Evolutionary conservation across 805 yeast species (phyloP), one percentile per base, ranked within the genome.

Genomic region (Saturnispora zaruensis): DNA sequence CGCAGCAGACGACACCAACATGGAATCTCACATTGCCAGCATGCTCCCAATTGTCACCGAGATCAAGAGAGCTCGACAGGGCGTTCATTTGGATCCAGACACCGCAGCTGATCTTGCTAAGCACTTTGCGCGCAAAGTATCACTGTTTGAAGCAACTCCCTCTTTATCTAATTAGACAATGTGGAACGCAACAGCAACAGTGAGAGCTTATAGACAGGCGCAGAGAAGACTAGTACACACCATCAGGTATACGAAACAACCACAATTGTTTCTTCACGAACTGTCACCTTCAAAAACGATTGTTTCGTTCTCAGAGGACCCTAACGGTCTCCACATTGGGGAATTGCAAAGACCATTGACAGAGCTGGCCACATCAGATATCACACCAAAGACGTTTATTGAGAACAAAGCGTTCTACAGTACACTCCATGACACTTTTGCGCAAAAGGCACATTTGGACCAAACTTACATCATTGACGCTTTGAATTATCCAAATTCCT

Each of bases 391-490:
- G 3, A 57, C 60, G 18, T 68, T 68, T 53, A 46, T 48, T n/a
- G 61, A 57, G 25, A 63, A 67, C 48, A 45, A 43, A 2, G 55
- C 57, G 3, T 67, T 68, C 33, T 34, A 59, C 2, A 20, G 46
- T 0, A 21, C 55, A 2, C 46, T 70, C 4, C 66, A 64, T 23
- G 45, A 51, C 3, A 47, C 63, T 16, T 53, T 68, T 4, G 25
- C 47, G 0, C 49, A 57, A 18, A 53, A 59, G 13, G 62, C 68
- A 6, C 61, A 64, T 23, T 53, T 73, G 13, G 87, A 81, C 60
- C 75, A 76, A 55, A 61, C 79, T 1, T 81, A 75, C 58, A 69
- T 73, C 25, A 62, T 79, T 59, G 86, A 81, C 51, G 79, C 84
- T 0, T 70, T 77, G 4, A 71, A 72, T 34, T 76, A 75, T 55